Evolutionary conservation across 331 rosid species (phyloP).

Genomic region (Phaseolus coccineus): DNA sequence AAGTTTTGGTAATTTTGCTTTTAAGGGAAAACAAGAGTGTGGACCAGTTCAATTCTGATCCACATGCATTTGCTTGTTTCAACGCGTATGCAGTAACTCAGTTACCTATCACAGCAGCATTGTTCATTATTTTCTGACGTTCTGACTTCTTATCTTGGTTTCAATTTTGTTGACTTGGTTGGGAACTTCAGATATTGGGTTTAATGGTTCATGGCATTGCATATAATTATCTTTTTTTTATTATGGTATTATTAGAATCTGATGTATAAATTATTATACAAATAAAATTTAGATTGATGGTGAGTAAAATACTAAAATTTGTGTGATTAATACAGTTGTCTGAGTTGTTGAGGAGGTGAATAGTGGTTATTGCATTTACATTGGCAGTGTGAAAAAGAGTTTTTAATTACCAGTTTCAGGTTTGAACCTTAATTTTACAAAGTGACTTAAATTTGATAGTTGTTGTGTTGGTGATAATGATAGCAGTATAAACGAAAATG

Average conservation of each 20-base stretch:
- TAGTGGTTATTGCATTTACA: background rate
- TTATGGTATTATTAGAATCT: no score
- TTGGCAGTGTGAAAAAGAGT: background rate
- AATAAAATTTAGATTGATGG: no score
- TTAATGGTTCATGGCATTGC: background rate
- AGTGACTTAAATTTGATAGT: background rate
- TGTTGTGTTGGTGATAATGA: conserved; percentile 12
- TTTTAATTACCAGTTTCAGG: background rate
- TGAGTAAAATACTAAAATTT: background rate
- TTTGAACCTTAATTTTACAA: conserved; percentile 23
- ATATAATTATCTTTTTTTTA: background rate
- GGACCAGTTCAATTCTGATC: conserved; percentile 10
- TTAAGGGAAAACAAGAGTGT: conserved; percentile 33
- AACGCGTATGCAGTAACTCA: background rate
- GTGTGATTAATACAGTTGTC: background rate
- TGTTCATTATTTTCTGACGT: background rate
- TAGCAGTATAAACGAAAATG: background rate
- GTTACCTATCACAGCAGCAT: background rate
- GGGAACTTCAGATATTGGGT: background rate
- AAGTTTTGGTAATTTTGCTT: conserved; percentile 25
- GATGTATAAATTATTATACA: no score
- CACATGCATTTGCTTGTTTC: background rate
- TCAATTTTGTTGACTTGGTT: background rate
- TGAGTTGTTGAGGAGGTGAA: no score
- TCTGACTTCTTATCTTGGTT: background rate